A percentile compares a stretch with the other conserved stretches of the same genome.
These are phyloP conservation scores for Penicillium digitatum DNA, from an alignment of 2,329 filamentous ascomycete genomes.

Conservation along the genomic window DNA sequence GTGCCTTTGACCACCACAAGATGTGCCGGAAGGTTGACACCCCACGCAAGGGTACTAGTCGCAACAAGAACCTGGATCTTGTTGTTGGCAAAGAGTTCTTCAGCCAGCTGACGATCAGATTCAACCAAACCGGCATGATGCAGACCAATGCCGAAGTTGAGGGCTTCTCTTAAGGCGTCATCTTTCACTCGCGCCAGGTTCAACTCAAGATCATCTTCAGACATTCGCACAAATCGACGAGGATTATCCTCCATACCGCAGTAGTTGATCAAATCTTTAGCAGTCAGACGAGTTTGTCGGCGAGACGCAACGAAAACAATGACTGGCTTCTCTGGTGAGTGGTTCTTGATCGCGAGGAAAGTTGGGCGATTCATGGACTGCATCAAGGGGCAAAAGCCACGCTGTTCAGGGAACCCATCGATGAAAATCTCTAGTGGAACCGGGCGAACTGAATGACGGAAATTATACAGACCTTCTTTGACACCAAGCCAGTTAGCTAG, in stretches of 20 bases:
- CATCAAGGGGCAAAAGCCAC: slow-evolving; percentile 96
- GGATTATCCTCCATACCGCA: slow-evolving; percentile 99
- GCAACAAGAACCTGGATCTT: slow-evolving; percentile 97
- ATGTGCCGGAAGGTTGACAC: slow-evolving; percentile 94
- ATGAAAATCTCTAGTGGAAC: slow-evolving; percentile 96
- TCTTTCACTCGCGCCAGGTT: slow-evolving; percentile 91
- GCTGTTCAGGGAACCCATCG: slow-evolving; percentile 90
- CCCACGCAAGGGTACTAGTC: slow-evolving; percentile 95
- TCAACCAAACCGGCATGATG: slow-evolving; percentile 97
- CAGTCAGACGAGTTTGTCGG: slow-evolving; percentile 88
- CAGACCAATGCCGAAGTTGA: slow-evolving; percentile 93
- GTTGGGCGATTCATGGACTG: slow-evolving; percentile 98
- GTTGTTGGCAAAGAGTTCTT: slow-evolving; percentile 94
- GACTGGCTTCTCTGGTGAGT: slow-evolving; percentile 93
- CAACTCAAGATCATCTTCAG: slow-evolving; percentile 84
- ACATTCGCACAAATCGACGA: slow-evolving; percentile 86
- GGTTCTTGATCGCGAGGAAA: slow-evolving; percentile 91
- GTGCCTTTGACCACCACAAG: slow-evolving; percentile 97
- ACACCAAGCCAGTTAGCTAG: slow-evolving; percentile 96
- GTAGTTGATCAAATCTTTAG: slow-evolving; percentile 93
- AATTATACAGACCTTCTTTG: slow-evolving; percentile 94
- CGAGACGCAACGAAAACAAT: slow-evolving; percentile 98
- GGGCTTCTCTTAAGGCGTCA: slow-evolving; percentile 83
- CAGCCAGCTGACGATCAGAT: slow-evolving; percentile 82
- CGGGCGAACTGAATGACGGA: slow-evolving; percentile 91